Base-by-base conservation (phyloP, 2,329 filamentous ascomycete species). In the Ascochyta pisi region DNA sequence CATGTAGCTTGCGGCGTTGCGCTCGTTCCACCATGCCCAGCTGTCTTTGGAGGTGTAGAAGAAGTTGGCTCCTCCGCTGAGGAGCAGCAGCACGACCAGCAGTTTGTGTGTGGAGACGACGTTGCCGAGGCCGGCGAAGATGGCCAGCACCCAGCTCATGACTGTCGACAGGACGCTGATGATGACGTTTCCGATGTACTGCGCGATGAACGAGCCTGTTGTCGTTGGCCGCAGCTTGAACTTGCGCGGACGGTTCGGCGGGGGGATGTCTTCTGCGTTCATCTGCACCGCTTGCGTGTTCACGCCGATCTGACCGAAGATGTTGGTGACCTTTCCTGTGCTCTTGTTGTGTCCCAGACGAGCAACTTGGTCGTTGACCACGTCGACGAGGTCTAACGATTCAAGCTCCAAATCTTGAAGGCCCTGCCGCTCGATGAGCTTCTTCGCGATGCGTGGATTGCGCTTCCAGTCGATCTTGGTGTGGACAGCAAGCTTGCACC, bases 401-500 rank as follows among this genome's bases (percentile, higher is more conserved):
- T 92, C 89, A 15, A 87, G 84, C 52, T 83, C 82, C 6, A 89
- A 85, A 69, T 96, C 92, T 55, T 89, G 86, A 35, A 92, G 82
- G 15, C 93, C 94, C 76, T 85, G 83, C 47, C 79, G 79, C 59
- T 87, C 82, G 56, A 89, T 83, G 38, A 87, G 76, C 38, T 67
- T 71, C 52, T 72, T 74, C 12, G 74, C 76, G 40, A 76, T 65
- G 12, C 84, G 63, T 2, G 73, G 72, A 15, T 69, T 80, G 62
- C 86, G 89, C 24, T 86, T 83, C 95, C 95, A 98, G 65, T 92
- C 90, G n/a, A 96, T 86, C 67, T 89, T 90, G 49, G 88, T 90
- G 76, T 91, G 96, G 39, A 98, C 86, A 24, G 92, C 89, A 51
- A 99, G 84, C 78, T 95, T 97, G 76, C 92, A 96, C 74, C 89